phyloP scores from a whole-genome alignment of 257 asterid genomes.

The Nyctanthes arbortristis region DNA sequence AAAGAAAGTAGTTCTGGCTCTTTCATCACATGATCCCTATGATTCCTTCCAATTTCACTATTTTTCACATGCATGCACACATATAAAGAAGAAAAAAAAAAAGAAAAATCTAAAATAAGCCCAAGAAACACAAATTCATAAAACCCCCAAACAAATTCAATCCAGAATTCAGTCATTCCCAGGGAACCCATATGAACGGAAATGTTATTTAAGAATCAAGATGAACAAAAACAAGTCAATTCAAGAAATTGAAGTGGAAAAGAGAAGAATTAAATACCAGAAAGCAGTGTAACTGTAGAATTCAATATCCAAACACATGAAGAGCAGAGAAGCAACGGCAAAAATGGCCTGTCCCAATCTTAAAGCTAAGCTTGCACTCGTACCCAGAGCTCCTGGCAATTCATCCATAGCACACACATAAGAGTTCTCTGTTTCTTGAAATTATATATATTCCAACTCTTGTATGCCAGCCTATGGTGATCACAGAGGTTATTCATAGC shows the following conservation, averaged over 20 bases:
- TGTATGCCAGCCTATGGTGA: conserved; percentile 15
- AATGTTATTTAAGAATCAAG: conserved; percentile 3
- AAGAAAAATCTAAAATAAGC: background rate
- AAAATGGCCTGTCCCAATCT: conserved; percentile 84
- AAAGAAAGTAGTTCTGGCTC: background rate
- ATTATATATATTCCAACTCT: conserved; percentile 8
- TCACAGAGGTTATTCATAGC: conserved; percentile 35
- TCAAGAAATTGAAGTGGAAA: background rate
- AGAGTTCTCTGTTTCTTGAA: conserved; percentile 2
- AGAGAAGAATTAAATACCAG: conserved; percentile 54
- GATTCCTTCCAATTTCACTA: conserved; percentile 14
- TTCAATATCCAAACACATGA: conserved; percentile 87
- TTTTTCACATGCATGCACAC: background rate
- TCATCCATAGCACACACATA: conserved; percentile 68
- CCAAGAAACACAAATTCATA: background rate
- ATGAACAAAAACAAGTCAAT: background rate
- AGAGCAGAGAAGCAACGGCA: conserved; percentile 88
- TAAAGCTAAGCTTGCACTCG: conserved; percentile 89
- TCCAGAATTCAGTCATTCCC: too few species aligned
- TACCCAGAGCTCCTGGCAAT: conserved; percentile 86
- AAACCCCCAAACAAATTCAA: background rate
- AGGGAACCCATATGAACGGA: too few species aligned
- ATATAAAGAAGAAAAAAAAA: background rate
- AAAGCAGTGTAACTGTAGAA: conserved; percentile 95
- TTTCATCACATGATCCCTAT: conserved; percentile 1